Evolutionary conservation across 1,139 yeast genomes (phyloP), one percentile per base, ranked within the genome.

Genomic region (Lodderomyces parapsilosis): DNA sequence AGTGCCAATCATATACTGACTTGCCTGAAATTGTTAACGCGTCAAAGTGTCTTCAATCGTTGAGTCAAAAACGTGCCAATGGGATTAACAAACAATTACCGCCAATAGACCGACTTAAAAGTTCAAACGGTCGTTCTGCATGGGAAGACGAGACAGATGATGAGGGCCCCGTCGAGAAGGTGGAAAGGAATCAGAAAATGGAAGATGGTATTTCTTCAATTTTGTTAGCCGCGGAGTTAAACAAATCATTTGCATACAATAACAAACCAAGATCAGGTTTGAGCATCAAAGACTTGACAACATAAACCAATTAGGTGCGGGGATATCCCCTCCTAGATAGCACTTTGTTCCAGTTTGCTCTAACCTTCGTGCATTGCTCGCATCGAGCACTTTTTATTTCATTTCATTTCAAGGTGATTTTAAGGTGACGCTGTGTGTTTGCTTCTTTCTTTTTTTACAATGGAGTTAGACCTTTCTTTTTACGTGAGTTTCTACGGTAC

Each of bases 21-120:
- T 56, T 64, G 56, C 52, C 60, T 43, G 76, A 68, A 40, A 58
- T 71, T 13, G 65, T 70, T 13, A 66, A 65, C 49, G 76, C 76
- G 4, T 68, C 74, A 19, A 62, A 63, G 48, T 70, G 75, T 45
- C 58, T 71, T 23, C 74, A 69, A 50, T 59, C 65, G 17, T 54
- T 70, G 27, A 45, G 49, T 20, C 43, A 38, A 37, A 33, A 42
- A n/a, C 33, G 13, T 14, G 31, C 17, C 6, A 27, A 27, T 17
- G 4, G 4, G 31, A 27, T n/a, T n/a, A n/a, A 27, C 8, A 6
- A 5, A 4, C 15, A n/a, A 4, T 4, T 8, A n/a, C 4, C 31
- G 15, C 14, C 17, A n/a, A 10, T 13, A 4, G 17, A 30, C 11
- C 14, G n/a, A 15, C 4, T 8, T 20, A 20, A 8, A 6, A 20